Conservation (phyloP, 345 rosid genomes). For the Arabis alpina region DNA sequence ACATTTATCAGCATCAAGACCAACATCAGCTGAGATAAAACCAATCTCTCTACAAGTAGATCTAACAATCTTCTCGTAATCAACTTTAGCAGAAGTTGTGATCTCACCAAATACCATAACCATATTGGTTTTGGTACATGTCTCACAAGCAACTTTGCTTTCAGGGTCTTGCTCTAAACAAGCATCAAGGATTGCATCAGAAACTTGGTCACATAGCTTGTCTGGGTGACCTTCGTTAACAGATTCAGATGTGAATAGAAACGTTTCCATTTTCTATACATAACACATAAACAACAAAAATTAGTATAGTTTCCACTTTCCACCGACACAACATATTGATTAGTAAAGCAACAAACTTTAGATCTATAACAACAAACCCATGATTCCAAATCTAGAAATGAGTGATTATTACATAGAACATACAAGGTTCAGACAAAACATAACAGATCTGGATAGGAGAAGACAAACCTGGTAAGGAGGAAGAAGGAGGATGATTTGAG, state of each 20-base stretch:
- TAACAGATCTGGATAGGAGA: not conserved
- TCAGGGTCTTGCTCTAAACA: constrained; percentile 84
- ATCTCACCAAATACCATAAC: constrained; percentile 88
- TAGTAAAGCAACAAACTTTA: not conserved
- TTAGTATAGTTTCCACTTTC: not conserved
- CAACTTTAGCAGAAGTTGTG: constrained; percentile 70
- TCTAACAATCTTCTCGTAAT: constrained; percentile 77
- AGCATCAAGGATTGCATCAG: constrained; percentile 85
- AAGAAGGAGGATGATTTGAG: constrained; percentile 7
- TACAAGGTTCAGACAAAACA: not conserved
- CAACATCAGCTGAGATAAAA: constrained; percentile 70
- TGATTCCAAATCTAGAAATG: not conserved
- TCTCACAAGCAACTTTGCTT: constrained; percentile 86
- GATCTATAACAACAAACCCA: constrained; percentile 21
- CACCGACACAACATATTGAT: too few species aligned
- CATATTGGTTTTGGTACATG: constrained; percentile 85
- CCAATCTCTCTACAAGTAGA: constrained; percentile 81
- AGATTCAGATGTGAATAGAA: constrained; percentile 80
- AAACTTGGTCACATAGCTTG: constrained; percentile 84
- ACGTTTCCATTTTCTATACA: constrained; percentile 64
- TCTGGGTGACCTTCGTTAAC: constrained; percentile 88
- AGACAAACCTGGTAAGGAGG: constrained; percentile 39
- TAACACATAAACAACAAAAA: not conserved
- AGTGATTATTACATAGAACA: not conserved
- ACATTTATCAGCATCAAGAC: constrained; percentile 76